These are phyloP conservation scores for Plectranthus barbatus DNA, from an alignment of 257 asterid species.

Conservation along the genomic window DNA sequence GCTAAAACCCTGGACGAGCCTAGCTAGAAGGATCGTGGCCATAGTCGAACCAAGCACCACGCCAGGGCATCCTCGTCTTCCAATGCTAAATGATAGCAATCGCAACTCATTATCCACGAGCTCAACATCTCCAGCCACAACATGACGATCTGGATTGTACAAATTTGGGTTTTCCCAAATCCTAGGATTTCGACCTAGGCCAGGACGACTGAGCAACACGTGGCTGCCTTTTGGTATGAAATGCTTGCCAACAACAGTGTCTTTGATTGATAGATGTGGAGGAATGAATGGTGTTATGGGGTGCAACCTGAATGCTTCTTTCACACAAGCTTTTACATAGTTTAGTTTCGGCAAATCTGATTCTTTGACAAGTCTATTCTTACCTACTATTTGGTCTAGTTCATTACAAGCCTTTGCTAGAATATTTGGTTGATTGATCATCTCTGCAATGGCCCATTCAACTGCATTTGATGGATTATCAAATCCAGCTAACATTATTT, in stretches of 20 bases:
- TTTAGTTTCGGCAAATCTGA: constrained; percentile 10
- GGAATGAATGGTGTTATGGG: neutral
- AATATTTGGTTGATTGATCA: constrained; percentile 11
- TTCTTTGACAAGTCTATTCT: constrained; percentile 10
- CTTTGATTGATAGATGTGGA: constrained; percentile 9
- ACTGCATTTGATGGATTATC: constrained; percentile 6
- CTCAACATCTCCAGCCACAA: neutral
- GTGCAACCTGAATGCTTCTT: constrained; percentile 18
- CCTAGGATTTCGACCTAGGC: constrained; percentile 17
- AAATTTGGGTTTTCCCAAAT: constrained; percentile 8
- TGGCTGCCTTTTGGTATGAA: constrained; percentile 21
- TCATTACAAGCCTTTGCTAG: constrained; percentile 1
- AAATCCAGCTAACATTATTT: constrained; percentile 13
- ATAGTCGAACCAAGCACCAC: too few species aligned
- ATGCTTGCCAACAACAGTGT: neutral
- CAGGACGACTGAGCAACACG: constrained; percentile 13
- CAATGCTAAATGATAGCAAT: too few species aligned
- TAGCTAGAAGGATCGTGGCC: too few species aligned
- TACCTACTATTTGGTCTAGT: neutral
- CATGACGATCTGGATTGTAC: constrained; percentile 16
- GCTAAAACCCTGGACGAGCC: too few species aligned
- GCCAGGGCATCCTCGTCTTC: too few species aligned
- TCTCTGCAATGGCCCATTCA: constrained; percentile 5
- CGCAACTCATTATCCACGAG: neutral
- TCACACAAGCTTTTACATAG: constrained; percentile 11